Evolutionary conservation across 768 basidiomycete species (phyloP).

Genomic region (Auriscalpium vulgare): DNA sequence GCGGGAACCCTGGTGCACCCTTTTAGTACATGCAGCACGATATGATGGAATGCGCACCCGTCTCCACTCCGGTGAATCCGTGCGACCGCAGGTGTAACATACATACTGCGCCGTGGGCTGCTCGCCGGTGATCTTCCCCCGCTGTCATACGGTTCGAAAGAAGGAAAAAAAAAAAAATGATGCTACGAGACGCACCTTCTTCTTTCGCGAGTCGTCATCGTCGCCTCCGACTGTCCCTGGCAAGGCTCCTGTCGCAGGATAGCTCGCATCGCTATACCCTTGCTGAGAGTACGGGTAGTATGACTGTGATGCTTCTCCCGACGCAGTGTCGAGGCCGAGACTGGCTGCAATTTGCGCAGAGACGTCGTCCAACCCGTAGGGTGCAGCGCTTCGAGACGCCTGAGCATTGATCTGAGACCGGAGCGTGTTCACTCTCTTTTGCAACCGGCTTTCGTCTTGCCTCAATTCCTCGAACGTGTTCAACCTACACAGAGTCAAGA

Average conservation of each 20-base stretch:
- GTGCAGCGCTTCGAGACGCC: conserved; percentile 8
- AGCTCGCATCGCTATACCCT: conserved; percentile 3
- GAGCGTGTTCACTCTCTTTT: conserved; percentile 47
- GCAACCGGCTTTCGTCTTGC: conserved; percentile 76
- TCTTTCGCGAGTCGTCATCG: conserved; percentile 51
- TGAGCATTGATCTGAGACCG: conserved; percentile 18
- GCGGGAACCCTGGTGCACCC: conserved; percentile 59
- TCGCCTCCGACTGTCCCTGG: conserved; percentile 33
- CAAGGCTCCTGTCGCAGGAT: neutral
- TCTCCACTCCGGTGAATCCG: conserved; percentile 96
- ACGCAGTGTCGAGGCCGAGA: conserved; percentile 2
- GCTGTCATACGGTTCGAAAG: too few species aligned
- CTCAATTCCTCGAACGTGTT: conserved; percentile 78
- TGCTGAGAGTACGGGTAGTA: conserved; percentile 6
- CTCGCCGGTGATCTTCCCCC: conserved; percentile 29
- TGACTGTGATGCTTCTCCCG: conserved; percentile 5
- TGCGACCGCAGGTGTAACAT: conserved; percentile 88
- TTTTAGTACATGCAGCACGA: neutral
- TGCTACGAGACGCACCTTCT: conserved; percentile 43
- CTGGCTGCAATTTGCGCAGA: conserved; percentile 4
- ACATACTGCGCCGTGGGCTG: conserved; percentile 63
- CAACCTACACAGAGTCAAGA: conserved; percentile 36
- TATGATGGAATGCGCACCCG: conserved; percentile 40
- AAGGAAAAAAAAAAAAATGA: neutral
- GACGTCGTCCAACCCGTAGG: conserved; percentile 5